Percentiles rank a stretch among this genome's conserved stretches.
These are phyloP conservation scores for Nadsonia starkeyi-henricii DNA, from an alignment of 1,139 yeast genomes.

Conservation along the genomic window DNA sequence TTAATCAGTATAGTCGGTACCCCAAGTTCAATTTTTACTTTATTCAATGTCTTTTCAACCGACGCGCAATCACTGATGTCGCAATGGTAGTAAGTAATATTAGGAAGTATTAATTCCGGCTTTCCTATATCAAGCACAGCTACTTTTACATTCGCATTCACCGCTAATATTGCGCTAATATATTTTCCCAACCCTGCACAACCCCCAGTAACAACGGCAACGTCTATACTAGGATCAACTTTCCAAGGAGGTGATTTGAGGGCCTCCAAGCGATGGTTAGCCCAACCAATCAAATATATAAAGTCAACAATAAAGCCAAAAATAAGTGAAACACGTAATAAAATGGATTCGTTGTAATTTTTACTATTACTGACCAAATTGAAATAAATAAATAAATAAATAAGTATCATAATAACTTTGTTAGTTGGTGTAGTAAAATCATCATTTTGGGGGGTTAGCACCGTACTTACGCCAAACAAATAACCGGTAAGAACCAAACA, in stretches of 20 bases:
- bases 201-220: constrained; percentile 52
- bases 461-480: constrained; percentile 9
- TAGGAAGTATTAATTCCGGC: constrained; percentile 20
- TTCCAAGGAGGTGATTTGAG: constrained; percentile 12
- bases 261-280: constrained; percentile 7
- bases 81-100: constrained; percentile 29
- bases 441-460: no score
- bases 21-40: constrained; percentile 23
- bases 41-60: constrained; percentile 21
- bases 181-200: constrained; percentile 45
- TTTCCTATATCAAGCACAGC: constrained; percentile 38
- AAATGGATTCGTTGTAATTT: constrained; percentile 2
- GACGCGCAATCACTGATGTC: constrained; percentile 33
- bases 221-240: constrained; percentile 14
- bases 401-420: no score
- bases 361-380: not conserved
- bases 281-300: constrained; percentile 7
- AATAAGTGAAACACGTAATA: constrained; percentile 3
- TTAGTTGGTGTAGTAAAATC: no score
- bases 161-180: constrained; percentile 27
- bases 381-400: not conserved
- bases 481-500: constrained; percentile 13
- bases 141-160: constrained; percentile 22
- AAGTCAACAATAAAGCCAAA: constrained; percentile 9
- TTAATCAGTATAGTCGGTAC: constrained; percentile 43